Evolutionary conservation across 2,329 filamentous ascomycete genomes (phyloP).

Genomic region (Colletotrichum sojae): DNA sequence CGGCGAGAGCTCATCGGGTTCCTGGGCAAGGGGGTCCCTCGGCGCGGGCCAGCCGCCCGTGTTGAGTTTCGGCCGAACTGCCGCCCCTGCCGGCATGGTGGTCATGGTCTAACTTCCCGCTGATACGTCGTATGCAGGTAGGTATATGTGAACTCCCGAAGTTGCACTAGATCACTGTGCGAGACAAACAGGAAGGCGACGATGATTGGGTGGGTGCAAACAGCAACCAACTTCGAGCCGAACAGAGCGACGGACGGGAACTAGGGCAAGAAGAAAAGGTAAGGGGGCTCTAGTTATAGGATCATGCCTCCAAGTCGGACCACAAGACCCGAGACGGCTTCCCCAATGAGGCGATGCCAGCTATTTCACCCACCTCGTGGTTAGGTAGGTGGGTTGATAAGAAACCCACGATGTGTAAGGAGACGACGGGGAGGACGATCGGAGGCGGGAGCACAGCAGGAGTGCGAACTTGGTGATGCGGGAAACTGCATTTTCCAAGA

Average conservation of each 20-base stretch:
- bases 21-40: background rate
- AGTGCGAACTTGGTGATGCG: slow-evolving; percentile 13
- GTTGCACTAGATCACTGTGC: slow-evolving; percentile 15
- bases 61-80: slow-evolving; percentile 21
- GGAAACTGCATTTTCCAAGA: slow-evolving; percentile 31
- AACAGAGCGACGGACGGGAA: background rate
- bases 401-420: slow-evolving; percentile 8
- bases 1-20: slow-evolving; percentile 20
- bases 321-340: background rate
- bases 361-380: slow-evolving; percentile 8
- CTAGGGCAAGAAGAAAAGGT: background rate
- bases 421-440: background rate
- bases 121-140: slow-evolving; percentile 26
- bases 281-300: slow-evolving; percentile 3
- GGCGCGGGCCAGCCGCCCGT: slow-evolving; percentile 21
- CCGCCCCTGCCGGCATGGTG: slow-evolving; percentile 7
- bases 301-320: slow-evolving; percentile 4
- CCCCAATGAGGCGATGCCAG: slow-evolving; percentile 31
- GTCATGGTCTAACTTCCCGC: slow-evolving; percentile 15
- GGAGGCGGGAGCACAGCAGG: slow-evolving; percentile 6
- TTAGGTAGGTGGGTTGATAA: slow-evolving; percentile 28
- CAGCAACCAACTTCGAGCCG: background rate
- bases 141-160: slow-evolving; percentile 10
- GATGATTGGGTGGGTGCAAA: slow-evolving; percentile 10
- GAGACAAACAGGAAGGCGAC: slow-evolving; percentile 19